Conservation (phyloP, 495 filamentous ascomycete species). For the Tuber magnatum region DNA sequence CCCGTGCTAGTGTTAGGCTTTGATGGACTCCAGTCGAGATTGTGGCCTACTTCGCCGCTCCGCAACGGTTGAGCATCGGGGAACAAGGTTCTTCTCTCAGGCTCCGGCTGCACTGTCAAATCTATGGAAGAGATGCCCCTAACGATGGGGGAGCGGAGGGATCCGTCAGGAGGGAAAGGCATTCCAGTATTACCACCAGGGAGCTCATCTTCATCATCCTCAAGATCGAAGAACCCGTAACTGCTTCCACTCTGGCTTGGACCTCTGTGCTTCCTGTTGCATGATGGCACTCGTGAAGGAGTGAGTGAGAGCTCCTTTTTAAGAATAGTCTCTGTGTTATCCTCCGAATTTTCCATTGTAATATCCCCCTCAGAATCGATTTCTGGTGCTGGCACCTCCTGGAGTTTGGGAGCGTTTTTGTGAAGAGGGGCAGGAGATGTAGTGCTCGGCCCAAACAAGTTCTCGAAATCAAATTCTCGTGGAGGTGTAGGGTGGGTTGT, state of each 20-base stretch:
- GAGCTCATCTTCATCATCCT: conserved; percentile 20
- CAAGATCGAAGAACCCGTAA: conserved; percentile 23
- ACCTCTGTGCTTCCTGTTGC: conserved; percentile 10
- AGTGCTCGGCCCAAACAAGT: not conserved
- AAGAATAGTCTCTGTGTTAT: conserved; percentile 1
- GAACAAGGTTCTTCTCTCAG: conserved; percentile 17
- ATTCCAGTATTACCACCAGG: not conserved
- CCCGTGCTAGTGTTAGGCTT: not conserved
- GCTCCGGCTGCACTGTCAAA: not conserved
- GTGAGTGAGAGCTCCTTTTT: conserved; percentile 17
- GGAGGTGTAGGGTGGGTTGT: conserved; percentile 14
- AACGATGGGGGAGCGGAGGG: not conserved
- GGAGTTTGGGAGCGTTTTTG: not conserved
- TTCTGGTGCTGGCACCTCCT: not conserved
- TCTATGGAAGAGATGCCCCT: not conserved
- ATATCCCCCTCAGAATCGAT: conserved; percentile 7
- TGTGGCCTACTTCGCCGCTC: not conserved
- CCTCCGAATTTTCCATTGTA: conserved; percentile 15
- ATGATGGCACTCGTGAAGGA: not conserved
- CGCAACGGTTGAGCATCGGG: not conserved
- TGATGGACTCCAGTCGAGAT: not conserved
- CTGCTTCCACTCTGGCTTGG: conserved; percentile 15
- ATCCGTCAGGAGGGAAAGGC: not conserved
- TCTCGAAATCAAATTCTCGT: not conserved
- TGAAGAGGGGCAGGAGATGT: not conserved